Base-by-base conservation (phyloP, 2,329 filamentous ascomycete species). In the Parasarocladium wereldwijsianum region DNA sequence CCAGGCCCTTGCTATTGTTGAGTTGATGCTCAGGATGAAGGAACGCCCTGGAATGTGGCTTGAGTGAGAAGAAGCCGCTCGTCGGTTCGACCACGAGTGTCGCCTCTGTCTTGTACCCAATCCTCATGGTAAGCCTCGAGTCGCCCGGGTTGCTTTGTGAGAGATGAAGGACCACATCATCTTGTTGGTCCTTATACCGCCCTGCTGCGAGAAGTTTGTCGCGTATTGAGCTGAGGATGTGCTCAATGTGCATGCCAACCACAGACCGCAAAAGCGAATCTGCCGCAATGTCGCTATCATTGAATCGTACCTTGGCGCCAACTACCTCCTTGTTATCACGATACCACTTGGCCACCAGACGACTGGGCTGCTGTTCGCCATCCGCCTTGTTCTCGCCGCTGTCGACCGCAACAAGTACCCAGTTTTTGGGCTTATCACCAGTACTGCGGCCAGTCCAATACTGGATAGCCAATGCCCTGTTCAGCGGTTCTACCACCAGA, bases 331-430 rank as follows among this genome's bases (percentile, higher is more conserved):
- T 76, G 38, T 76, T 76, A 44, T 87, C 76, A 34, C 82, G 74
- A 50, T 92, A 85, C 87, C 90, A 98, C 39, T 83, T 76, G 22
- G 76, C 55, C 3, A 58, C 64, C 26, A 90, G 48, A 27, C 52
- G 54, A 39, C 72, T 78, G 1, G 66, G 56, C 2, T 54, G 42
- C 34, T 57, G 62, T 4, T 55, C 45, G 8, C 17, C 9, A 7
- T 15, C 9, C 8, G 54, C 53, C 24, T 51, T 47, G 34, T 60
- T 64, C 32, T 57, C 62, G 18, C 76, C 76, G 45, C 76, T 85
- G 35, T 74, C 66, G 20, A 93, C 70, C 8, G 85, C 86, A 29
- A 98, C 62, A 39, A 96, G 76, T 27, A 98, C 63, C 87, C 90
- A 98, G 49, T 76, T 93, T 58, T 92, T 93, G 11, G 69, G 63